These are phyloP conservation scores for Cordyceps fumosorosea DNA, from an alignment of 2,329 filamentous ascomycete genomes.

Conservation along the genomic window DNA sequence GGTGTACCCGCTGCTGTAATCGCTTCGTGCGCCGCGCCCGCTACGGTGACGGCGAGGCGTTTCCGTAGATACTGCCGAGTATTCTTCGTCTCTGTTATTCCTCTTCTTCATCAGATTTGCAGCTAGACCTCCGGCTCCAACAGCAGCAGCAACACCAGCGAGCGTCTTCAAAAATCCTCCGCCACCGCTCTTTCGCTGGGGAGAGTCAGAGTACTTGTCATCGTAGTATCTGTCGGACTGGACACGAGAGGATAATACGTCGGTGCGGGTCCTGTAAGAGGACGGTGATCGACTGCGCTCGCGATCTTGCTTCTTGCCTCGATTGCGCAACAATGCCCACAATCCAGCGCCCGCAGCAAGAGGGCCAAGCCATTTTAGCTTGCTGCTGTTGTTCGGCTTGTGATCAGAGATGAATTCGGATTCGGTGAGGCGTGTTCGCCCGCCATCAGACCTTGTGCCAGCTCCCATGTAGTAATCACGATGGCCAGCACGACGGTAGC, in stretches of 20 bases:
- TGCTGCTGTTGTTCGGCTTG: conserved; percentile 26
- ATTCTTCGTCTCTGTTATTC: conserved; percentile 50
- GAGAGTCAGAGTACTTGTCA: conserved; percentile 57
- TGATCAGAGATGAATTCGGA: conserved; percentile 33
- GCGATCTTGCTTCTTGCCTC: conserved; percentile 33
- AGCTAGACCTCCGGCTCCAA: conserved; percentile 57
- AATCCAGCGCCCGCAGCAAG: conserved; percentile 46
- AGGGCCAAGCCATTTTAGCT: conserved; percentile 43
- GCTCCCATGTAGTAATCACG: conserved; percentile 50
- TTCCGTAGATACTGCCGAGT: conserved; percentile 56
- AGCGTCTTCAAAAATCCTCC: conserved; percentile 57
- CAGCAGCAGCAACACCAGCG: conserved; percentile 51
- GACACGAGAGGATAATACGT: conserved; percentile 46
- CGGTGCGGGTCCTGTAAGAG: conserved; percentile 33
- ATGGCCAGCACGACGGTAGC: conserved; percentile 57
- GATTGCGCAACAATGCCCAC: conserved; percentile 38
- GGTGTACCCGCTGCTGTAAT: conserved; percentile 46
- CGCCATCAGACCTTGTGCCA: conserved; percentile 49
- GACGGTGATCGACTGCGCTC: conserved; percentile 34
- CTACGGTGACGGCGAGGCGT: conserved; percentile 46
- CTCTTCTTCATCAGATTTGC: conserved; percentile 52
- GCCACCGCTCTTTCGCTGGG: conserved; percentile 32
- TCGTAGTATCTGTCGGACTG: conserved; percentile 54
- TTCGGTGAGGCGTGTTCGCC: conserved; percentile 32
- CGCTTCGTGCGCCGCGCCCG: conserved; percentile 38